Evolutionary conservation across 352 stramenopile species (phyloP).

Genomic region (Phytophthora hybrid): DNA sequence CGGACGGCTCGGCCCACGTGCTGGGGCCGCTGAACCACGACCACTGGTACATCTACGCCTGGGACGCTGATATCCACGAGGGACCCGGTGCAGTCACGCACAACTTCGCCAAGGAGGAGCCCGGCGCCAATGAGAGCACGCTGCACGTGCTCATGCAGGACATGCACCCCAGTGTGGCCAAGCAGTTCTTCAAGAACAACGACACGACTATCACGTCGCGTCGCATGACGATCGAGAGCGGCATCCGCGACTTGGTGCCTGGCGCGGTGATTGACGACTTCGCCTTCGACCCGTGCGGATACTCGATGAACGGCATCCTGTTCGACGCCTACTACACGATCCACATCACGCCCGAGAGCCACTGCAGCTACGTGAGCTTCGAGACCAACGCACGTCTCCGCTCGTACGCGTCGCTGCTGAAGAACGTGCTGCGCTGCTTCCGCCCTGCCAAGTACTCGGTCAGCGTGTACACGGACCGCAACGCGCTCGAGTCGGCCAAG

Average conservation of each 20-base stretch:
- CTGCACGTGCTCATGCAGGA: slow-evolving; percentile 90
- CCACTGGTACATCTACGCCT: slow-evolving; percentile 99
- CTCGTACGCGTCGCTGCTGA: slow-evolving; percentile 93
- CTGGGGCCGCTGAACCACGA: slow-evolving; percentile 97
- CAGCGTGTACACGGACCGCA: slow-evolving; percentile 96
- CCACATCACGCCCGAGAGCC: slow-evolving; percentile 97
- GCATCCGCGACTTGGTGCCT: slow-evolving; percentile 96
- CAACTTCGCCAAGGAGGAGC: slow-evolving; percentile 30
- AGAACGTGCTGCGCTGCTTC: slow-evolving; percentile 98
- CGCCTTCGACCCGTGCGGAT: slow-evolving; percentile 99
- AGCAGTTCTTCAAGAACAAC: slow-evolving; percentile 89
- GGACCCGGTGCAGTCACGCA: slow-evolving; percentile 19
- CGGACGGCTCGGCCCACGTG: slow-evolving; percentile 85
- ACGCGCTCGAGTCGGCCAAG: slow-evolving; percentile 72
- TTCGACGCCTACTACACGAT: slow-evolving; percentile 99
- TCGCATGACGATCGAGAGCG: slow-evolving; percentile 95
- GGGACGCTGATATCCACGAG: slow-evolving; percentile 91
- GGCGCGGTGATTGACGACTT: slow-evolving; percentile 96
- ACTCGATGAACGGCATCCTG: slow-evolving; percentile 99
- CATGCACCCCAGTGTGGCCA: slow-evolving; percentile 81
- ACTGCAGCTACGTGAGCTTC: slow-evolving; percentile 98
- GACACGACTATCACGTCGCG: slow-evolving; percentile 74
- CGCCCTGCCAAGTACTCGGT: slow-evolving; percentile 97
- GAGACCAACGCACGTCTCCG: slow-evolving; percentile 96
- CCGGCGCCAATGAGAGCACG: slow-evolving; percentile 65